A percentile compares a stretch with the other conserved stretches of the same genome.
phyloP scores from a whole-genome alignment of 192 early-diverging fungal species.

The Gamsiella multidivaricata region DNA sequence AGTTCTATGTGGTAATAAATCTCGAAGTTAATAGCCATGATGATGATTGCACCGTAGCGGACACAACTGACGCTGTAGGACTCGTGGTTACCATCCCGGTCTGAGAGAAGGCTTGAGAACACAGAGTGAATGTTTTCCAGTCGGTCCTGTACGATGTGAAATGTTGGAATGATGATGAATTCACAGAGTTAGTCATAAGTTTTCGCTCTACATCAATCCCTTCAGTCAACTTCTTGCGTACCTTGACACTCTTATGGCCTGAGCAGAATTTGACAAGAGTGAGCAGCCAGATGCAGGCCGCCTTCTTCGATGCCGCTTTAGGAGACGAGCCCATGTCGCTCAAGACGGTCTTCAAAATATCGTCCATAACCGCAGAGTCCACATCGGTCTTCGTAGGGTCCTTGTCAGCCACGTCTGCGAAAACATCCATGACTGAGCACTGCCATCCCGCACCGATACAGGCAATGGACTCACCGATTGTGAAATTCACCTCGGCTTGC shows the following conservation, averaged over 20 bases:
- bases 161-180: no score
- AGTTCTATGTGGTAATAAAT: slow-evolving; percentile 75
- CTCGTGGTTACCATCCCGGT: slow-evolving; percentile 77
- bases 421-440: slow-evolving; percentile 73
- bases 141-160: slow-evolving; percentile 44
- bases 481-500: slow-evolving; percentile 87
- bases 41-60: background rate
- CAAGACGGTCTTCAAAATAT: slow-evolving; percentile 64
- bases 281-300: slow-evolving; percentile 82
- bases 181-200: background rate
- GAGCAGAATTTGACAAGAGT: slow-evolving; percentile 82
- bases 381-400: slow-evolving; percentile 22
- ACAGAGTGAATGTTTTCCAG: slow-evolving; percentile 77
- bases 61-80: no score
- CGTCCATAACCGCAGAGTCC: slow-evolving; percentile 47
- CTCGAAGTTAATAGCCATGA: background rate
- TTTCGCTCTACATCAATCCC: background rate
- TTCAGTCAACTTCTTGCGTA: slow-evolving; percentile 12
- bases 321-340: slow-evolving; percentile 63
- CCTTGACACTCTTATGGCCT: slow-evolving; percentile 58
- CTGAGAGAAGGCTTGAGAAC: slow-evolving; percentile 79
- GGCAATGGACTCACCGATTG: slow-evolving; percentile 84
- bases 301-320: slow-evolving; percentile 69
- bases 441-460: slow-evolving; percentile 71
- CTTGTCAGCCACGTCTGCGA: slow-evolving; percentile 75